Percentiles rank a stretch among this genome's conserved stretches.
Conservation (phyloP, 805 yeast genomes). For the Wickerhamiella occidentalis region DNA sequence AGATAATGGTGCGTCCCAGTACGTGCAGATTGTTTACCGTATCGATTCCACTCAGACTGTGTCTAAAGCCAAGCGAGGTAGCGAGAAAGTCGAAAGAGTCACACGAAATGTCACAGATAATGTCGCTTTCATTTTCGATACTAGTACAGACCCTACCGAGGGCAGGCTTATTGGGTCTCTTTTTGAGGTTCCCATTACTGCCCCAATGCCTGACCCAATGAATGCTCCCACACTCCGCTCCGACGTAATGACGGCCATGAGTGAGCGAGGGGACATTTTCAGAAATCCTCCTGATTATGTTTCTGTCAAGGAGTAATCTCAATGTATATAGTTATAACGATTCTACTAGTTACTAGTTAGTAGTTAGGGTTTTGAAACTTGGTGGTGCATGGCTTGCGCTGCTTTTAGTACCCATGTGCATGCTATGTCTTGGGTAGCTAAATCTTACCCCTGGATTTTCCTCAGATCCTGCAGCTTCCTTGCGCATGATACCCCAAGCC, state of each 20-base stretch:
- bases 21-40: conserved; percentile 49
- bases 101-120: conserved; percentile 50
- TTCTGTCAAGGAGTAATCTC: conserved; percentile 12
- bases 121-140: conserved; percentile 48
- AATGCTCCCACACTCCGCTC: conserved; percentile 20
- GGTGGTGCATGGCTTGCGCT: neutral
- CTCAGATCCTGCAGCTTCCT: neutral
- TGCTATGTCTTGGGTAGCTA: neutral
- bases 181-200: conserved; percentile 39
- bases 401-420: neutral
- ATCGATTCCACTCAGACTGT: conserved; percentile 53
- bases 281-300: conserved; percentile 25
- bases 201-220: conserved; percentile 27
- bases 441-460: neutral
- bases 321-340: neutral
- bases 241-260: conserved; percentile 27
- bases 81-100: conserved; percentile 35
- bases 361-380: neutral
- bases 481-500: neutral
- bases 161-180: conserved; percentile 52
- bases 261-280: conserved; percentile 30
- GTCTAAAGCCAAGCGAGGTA: conserved; percentile 36
- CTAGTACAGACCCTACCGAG: conserved; percentile 39
- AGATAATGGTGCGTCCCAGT: conserved; percentile 37
- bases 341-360: neutral